Evolutionary conservation across 805 yeast genomes (phyloP).

Genomic region (Metschnikowia vanudenii): DNA sequence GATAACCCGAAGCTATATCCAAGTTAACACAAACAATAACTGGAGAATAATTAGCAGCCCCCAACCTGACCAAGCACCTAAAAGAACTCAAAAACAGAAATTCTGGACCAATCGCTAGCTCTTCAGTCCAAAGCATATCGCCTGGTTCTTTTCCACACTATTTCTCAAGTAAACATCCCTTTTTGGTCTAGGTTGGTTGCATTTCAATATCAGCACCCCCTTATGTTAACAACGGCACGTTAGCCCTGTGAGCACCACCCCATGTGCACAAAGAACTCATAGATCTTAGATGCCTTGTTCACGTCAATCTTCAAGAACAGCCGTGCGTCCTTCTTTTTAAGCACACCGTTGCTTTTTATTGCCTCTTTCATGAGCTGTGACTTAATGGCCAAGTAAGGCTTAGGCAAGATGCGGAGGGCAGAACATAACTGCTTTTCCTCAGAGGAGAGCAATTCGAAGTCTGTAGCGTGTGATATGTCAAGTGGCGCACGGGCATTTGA

Average conservation of each 20-base stretch:
- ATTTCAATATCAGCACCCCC: too few species aligned
- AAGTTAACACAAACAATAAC: too few species aligned
- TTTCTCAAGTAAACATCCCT: too few species aligned
- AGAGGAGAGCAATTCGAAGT: slow-evolving; percentile 75
- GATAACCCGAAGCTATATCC: too few species aligned
- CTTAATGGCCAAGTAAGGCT: slow-evolving; percentile 90
- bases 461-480: slow-evolving; percentile 77
- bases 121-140: too few species aligned
- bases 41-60: too few species aligned
- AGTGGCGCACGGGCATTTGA: slow-evolving; percentile 47
- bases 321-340: slow-evolving; percentile 83
- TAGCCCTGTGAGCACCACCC: slow-evolving; percentile 67
- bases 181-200: too few species aligned
- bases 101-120: too few species aligned
- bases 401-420: slow-evolving; percentile 80
- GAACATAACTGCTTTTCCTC: slow-evolving; percentile 88
- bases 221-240: neutral
- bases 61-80: too few species aligned
- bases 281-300: slow-evolving; percentile 79
- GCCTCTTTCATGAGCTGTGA: slow-evolving; percentile 87
- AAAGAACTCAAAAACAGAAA: too few species aligned
- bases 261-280: slow-evolving; percentile 90
- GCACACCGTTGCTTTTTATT: slow-evolving; percentile 74
- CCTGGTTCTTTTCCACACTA: too few species aligned
- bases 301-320: slow-evolving; percentile 84